phyloP scores from a whole-genome alignment of 495 filamentous ascomycete genomes.

The Podospora pseudopauciseta region DNA sequence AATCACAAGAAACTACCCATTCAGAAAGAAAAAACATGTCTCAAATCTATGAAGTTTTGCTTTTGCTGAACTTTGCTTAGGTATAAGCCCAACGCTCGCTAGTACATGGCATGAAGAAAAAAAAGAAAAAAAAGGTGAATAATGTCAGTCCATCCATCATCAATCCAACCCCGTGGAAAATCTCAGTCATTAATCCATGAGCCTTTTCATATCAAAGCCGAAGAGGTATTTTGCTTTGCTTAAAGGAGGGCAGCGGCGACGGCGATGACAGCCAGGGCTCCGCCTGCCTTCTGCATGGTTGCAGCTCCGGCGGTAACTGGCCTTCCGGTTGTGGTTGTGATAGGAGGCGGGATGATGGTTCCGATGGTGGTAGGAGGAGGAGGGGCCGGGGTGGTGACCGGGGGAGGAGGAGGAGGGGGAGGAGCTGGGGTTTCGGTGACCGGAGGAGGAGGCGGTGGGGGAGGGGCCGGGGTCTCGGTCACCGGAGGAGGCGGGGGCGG shows the following conservation, averaged over 20 bases:
- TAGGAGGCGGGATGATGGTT: constrained; percentile 16
- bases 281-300: constrained; percentile 31
- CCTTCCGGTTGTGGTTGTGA: constrained; percentile 17
- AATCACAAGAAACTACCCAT: background rate
- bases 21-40: background rate
- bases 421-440: constrained; percentile 15
- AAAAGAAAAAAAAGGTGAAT: background rate
- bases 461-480: constrained; percentile 13
- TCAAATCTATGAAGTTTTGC: background rate
- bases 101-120: background rate
- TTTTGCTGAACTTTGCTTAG: background rate
- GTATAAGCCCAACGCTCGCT: background rate
- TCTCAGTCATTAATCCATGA: background rate
- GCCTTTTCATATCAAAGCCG: background rate
- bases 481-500: constrained; percentile 16
- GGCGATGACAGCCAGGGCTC: constrained; percentile 34
- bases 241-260: constrained; percentile 33
- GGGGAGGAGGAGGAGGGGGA: constrained; percentile 16
- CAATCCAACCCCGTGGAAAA: background rate
- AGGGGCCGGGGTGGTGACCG: constrained; percentile 13
- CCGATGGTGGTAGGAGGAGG: constrained; percentile 20
- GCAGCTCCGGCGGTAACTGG: constrained; percentile 33
- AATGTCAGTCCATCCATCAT: background rate
- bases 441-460: constrained; percentile 24
- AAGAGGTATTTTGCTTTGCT: background rate